Evolutionary conservation across 225 moss, liverwort and hornwort species (phyloP).

Genomic region (Lunularia cruciata): DNA sequence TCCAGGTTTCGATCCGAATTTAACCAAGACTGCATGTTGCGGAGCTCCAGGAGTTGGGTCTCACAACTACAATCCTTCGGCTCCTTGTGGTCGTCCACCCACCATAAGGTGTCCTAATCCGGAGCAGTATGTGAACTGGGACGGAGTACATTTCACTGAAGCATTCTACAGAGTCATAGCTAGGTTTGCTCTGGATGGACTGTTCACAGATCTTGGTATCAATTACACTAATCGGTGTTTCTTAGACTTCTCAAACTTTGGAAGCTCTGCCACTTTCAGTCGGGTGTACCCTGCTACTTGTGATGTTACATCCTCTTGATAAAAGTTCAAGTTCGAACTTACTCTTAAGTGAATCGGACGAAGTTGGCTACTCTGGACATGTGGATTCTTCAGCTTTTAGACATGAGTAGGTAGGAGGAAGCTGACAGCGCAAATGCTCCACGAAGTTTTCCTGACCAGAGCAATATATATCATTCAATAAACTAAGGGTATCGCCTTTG

Average conservation of each 20-base stretch:
- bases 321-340: too few relatives aligned
- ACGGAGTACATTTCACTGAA: conserved; percentile 62
- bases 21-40: conserved; percentile 46
- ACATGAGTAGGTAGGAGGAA: too few relatives aligned
- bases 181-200: conserved; percentile 48
- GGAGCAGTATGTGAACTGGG: conserved; percentile 46
- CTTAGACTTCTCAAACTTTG: conserved; percentile 43
- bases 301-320: conserved; percentile 1
- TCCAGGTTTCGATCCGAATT: conserved; percentile 38
- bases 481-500: too few relatives aligned
- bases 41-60: conserved; percentile 40
- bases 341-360: too few relatives aligned
- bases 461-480: too few relatives aligned
- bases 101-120: conserved; percentile 35
- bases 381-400: too few relatives aligned
- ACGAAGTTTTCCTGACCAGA: too few relatives aligned
- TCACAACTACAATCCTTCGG: conserved; percentile 28
- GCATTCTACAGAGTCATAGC: conserved; percentile 49
- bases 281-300: not conserved
- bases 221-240: conserved; percentile 50
- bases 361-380: too few relatives aligned
- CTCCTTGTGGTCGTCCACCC: conserved; percentile 22
- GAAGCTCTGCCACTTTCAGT: conserved; percentile 11
- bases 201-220: conserved; percentile 47
- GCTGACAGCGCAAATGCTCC: too few relatives aligned